Evolutionary conservation across 108 stramenopile species (phyloP).

Genomic region (Cyclostephanos invisitatus): DNA sequence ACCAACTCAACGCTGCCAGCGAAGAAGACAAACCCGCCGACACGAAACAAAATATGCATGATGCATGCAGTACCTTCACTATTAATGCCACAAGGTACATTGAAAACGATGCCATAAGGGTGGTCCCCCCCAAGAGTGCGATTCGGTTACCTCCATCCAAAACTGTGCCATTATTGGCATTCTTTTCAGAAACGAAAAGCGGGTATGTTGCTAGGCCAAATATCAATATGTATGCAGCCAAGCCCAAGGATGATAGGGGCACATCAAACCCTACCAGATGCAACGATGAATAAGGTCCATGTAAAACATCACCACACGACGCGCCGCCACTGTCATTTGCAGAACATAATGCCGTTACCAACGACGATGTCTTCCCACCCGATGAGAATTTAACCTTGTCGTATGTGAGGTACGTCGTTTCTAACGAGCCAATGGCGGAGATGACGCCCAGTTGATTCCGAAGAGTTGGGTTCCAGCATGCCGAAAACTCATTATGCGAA

Average conservation of each 20-base stretch:
- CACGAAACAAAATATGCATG: conserved; percentile 83
- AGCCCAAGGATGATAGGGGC: conserved; percentile 66
- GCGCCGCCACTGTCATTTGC: conserved; percentile 8
- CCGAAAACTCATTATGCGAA: neutral
- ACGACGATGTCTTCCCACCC: conserved; percentile 17
- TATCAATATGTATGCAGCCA: conserved; percentile 62
- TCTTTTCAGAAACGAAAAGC: conserved; percentile 19
- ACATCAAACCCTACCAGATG: conserved; percentile 53
- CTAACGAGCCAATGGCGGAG: conserved; percentile 59
- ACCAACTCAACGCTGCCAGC: conserved; percentile 62
- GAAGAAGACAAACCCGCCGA: conserved; percentile 69
- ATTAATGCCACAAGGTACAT: conserved; percentile 81
- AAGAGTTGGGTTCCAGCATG: conserved; percentile 63
- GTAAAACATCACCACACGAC: conserved; percentile 56
- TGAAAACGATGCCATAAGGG: conserved; percentile 90
- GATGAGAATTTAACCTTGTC: conserved; percentile 51
- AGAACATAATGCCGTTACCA: conserved; percentile 33
- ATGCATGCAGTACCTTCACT: conserved; percentile 66
- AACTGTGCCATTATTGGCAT: conserved; percentile 29
- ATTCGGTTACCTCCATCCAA: conserved; percentile 53
- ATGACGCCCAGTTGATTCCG: conserved; percentile 65
- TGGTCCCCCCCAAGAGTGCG: conserved; percentile 69
- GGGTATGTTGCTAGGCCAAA: conserved; percentile 56
- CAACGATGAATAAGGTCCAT: conserved; percentile 73
- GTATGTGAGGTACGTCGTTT: conserved; percentile 80